phyloP scores from a whole-genome alignment of 169 alveolate genomes.

The Eimeria maxima region DNA sequence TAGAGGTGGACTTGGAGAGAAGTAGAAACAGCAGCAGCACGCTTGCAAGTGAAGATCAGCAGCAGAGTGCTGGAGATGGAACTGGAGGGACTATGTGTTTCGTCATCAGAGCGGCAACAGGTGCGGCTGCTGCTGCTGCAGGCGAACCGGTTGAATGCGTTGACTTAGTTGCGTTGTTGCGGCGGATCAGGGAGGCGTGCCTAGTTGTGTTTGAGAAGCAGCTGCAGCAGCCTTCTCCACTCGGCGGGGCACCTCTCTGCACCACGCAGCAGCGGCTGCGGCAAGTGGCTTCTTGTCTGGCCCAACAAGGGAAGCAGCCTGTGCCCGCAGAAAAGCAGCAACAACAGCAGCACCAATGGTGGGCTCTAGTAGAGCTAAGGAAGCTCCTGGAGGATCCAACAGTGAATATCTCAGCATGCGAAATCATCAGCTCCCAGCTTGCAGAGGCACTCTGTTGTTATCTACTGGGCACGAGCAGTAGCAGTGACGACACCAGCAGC shows the following conservation, averaged over 20 bases:
- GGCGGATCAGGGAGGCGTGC: constrained; percentile 10
- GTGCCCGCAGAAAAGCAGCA: neutral
- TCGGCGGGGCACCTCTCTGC: constrained; percentile 3
- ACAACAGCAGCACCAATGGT: constrained; percentile 54
- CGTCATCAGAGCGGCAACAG: constrained; percentile 3
- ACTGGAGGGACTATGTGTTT: neutral
- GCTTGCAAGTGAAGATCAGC: neutral
- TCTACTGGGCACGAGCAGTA: constrained; percentile 38
- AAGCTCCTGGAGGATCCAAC: constrained; percentile 50
- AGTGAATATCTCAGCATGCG: constrained; percentile 69
- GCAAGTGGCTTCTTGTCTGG: constrained; percentile 38
- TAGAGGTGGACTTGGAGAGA: constrained; percentile 1
- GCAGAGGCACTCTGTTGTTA: constrained; percentile 64
- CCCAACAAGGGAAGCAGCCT: constrained; percentile 12
- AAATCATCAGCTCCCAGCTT: constrained; percentile 56
- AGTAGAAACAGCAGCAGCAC: constrained; percentile 25
- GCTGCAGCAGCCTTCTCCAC: constrained; percentile 13
- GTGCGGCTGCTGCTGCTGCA: constrained; percentile 45
- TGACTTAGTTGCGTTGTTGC: constrained; percentile 16
- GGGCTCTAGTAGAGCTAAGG: constrained; percentile 59
- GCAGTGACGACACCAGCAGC: neutral
- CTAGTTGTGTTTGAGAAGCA: constrained; percentile 20
- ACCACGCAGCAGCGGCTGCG: constrained; percentile 47
- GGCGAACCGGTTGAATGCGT: constrained; percentile 1
- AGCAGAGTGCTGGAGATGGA: neutral